Evolutionary conservation across 164 flowering plant species (phyloP).

Genomic region (Vitis labrusca): DNA sequence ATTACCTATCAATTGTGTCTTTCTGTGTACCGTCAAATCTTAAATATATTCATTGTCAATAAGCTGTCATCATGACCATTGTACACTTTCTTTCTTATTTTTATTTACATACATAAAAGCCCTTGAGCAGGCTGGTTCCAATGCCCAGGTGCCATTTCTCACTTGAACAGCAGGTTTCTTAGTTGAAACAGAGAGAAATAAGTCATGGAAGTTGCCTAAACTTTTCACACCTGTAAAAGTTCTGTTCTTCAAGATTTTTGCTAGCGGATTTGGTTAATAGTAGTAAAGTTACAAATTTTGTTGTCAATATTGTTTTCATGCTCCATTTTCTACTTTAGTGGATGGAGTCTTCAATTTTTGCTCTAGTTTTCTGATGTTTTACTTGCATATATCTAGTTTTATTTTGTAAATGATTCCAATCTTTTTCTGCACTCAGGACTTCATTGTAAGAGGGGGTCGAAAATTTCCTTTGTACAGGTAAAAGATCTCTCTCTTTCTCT

Average conservation of each 20-base stretch:
- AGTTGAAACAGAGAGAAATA: neutral
- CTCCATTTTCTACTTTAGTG: neutral
- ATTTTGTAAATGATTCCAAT: too few species aligned
- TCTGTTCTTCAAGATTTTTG: neutral
- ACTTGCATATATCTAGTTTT: neutral
- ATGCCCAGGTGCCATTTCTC: too few species aligned
- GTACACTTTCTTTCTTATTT: too few species aligned
- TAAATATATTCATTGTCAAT: too few species aligned
- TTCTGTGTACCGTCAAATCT: too few species aligned
- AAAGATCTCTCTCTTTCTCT: neutral
- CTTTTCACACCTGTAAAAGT: neutral
- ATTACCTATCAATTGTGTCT: too few species aligned
- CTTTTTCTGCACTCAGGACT: constrained; percentile 54
- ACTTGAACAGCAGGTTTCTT: neutral
- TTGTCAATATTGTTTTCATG: neutral
- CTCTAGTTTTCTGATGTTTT: neutral
- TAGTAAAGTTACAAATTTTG: neutral
- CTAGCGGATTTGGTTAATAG: neutral
- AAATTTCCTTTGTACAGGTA: constrained; percentile 90
- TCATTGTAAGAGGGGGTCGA: constrained; percentile 81
- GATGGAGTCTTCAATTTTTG: too few species aligned
- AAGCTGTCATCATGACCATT: too few species aligned
- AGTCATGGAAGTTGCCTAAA: neutral
- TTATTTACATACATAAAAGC: too few species aligned
- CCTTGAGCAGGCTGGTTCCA: too few species aligned